Evolutionary conservation across 345 rosid genomes (phyloP), one percentile per base, ranked within the genome.

Genomic region (Cardamine occulta): DNA sequence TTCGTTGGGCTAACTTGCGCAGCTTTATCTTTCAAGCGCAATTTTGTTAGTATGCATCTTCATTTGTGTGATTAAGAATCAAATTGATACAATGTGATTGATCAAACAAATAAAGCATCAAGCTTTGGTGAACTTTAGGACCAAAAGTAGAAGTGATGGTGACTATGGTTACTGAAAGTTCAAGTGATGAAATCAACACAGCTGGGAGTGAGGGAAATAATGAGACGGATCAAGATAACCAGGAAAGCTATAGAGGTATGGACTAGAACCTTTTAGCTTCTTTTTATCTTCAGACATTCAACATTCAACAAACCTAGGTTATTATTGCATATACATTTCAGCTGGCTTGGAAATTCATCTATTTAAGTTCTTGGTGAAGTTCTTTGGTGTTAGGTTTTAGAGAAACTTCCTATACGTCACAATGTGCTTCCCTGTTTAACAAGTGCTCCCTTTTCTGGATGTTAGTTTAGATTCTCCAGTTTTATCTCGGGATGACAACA

Each of bases 1-100:
- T 75, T 87, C 26, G 85, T 80, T 7, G 96, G 96, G 8, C 48
- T 94, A 77, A 69, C 85, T 29, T 85, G 82, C 70, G 93, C 93
- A 0, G 86, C 90, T 31, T 48, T 90, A 31, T 86, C 89, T 56
- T 17, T 83, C 54, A 89, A 88, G 68, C 79, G 82, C 17, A 79
- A 77, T 53, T 69, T 77, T 63, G 72, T 79, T 11, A 78, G 93
- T 91, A 80, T 85, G 97, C 74, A 10, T 2, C 18, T 31, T 44
- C n/a, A 32, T 24, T 21, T 8, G 23, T 44, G 15, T 52, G 45
- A 48, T 12, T 73, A 28, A 6, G 12, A 2, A 8, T 39, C n/a
- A 8, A 24, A 29, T 31, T 34, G 49, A 34, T 56, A 56, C 32
- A 32, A 45, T 24, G 67, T 57, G 8, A 31, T 74, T 35, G 52